phyloP scores from a whole-genome alignment of 2,329 filamentous ascomycete genomes.

The Onygenales sp. region DNA sequence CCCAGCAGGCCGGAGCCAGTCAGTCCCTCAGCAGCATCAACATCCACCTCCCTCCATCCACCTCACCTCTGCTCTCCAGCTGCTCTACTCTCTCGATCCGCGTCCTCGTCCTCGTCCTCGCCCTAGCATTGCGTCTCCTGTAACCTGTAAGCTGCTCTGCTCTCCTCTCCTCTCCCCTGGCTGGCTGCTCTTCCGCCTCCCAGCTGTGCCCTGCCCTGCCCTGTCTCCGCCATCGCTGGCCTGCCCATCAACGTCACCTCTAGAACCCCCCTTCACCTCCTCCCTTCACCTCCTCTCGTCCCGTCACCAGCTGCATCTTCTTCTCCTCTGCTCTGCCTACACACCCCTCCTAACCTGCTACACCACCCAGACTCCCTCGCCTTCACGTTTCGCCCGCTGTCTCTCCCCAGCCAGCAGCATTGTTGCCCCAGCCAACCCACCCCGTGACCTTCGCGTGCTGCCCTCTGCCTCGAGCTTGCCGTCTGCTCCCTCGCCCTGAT shows the following conservation, averaged over 20 bases:
- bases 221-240: constrained; percentile 20
- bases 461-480: constrained; percentile 20
- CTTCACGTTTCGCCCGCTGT: background rate
- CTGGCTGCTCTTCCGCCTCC: constrained; percentile 13
- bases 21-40: background rate
- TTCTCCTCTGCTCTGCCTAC: constrained; percentile 13
- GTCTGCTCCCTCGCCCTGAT: constrained; percentile 7
- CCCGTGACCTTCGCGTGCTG: background rate
- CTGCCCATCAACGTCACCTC: constrained; percentile 23
- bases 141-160: constrained; percentile 8
- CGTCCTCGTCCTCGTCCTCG: background rate
- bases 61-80: background rate
- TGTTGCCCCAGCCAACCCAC: background rate
- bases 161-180: constrained; percentile 7
- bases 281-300: constrained; percentile 10
- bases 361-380: constrained; percentile 15
- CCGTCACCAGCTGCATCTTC: constrained; percentile 9
- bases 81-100: background rate
- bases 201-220: constrained; percentile 21
- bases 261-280: constrained; percentile 4
- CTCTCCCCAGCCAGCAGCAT: background rate
- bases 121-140: constrained; percentile 2
- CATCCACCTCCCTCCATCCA: background rate
- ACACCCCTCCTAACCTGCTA: constrained; percentile 9
- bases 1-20: background rate